A percentile compares a stretch with the other conserved stretches of the same genome.
Evolutionary conservation across 495 filamentous ascomycete species (phyloP).

Genomic region (Hamigera avellanea): DNA sequence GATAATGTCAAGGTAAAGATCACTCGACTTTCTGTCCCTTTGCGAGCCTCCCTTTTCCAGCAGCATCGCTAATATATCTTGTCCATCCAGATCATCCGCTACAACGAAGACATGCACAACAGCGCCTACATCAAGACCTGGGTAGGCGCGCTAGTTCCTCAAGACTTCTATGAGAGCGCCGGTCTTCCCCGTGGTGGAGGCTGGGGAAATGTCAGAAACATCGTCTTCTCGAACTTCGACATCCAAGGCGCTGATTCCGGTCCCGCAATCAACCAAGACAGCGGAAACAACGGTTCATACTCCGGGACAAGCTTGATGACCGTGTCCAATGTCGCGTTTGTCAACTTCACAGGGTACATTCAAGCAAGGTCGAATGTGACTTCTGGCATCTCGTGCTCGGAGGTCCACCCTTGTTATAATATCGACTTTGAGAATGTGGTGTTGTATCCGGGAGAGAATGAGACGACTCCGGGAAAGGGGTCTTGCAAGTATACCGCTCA

Average conservation of each 20-base stretch:
- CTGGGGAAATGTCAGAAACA: conserved; percentile 40
- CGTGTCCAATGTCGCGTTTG: conserved; percentile 37
- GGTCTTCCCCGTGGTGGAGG: conserved; percentile 37
- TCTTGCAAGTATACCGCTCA: conserved; percentile 28
- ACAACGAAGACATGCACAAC: conserved; percentile 39
- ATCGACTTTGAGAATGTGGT: conserved; percentile 33
- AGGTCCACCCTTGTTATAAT: conserved; percentile 34
- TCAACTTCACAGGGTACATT: conserved; percentile 42
- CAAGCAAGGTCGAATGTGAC: conserved; percentile 15
- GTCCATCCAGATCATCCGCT: conserved; percentile 18
- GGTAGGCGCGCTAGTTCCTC: conserved; percentile 35
- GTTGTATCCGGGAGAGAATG: conserved; percentile 19
- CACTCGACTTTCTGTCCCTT: not conserved
- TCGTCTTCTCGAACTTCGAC: conserved; percentile 42
- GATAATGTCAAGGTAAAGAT: conserved; percentile 26
- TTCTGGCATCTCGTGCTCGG: conserved; percentile 31
- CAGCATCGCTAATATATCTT: not conserved
- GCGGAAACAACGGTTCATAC: conserved; percentile 40
- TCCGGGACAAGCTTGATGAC: conserved; percentile 38
- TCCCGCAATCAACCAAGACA: conserved; percentile 34
- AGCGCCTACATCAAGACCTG: conserved; percentile 49
- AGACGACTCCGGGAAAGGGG: conserved; percentile 17
- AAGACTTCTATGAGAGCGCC: conserved; percentile 35
- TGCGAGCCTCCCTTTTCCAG: too few relatives aligned
- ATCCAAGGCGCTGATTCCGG: conserved; percentile 30